Evolutionary conservation across 2,329 filamentous ascomycete genomes (phyloP).

Genomic region (Biscogniauxia mediterranea): DNA sequence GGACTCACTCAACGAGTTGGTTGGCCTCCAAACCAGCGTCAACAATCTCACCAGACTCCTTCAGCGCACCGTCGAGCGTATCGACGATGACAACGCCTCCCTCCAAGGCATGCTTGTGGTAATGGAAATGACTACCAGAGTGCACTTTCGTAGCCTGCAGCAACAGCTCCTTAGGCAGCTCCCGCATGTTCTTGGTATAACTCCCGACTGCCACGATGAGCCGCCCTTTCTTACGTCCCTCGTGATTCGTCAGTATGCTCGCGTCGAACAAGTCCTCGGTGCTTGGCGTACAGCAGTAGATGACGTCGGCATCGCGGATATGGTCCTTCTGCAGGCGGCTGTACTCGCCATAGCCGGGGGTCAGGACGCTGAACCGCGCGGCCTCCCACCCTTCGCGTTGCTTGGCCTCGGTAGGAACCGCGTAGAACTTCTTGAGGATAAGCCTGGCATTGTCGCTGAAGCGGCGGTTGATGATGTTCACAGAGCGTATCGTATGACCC

Average conservation of each 20-base stretch:
- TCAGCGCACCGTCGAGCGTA: slow-evolving; percentile 74
- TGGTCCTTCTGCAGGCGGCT: slow-evolving; percentile 66
- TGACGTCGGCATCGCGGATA: slow-evolving; percentile 70
- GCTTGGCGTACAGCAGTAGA: slow-evolving; percentile 87
- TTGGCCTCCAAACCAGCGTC: slow-evolving; percentile 69
- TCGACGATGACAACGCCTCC: slow-evolving; percentile 70
- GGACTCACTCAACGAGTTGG: slow-evolving; percentile 73
- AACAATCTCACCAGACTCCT: slow-evolving; percentile 84
- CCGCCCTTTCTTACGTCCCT: slow-evolving; percentile 67
- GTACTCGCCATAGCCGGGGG: slow-evolving; percentile 68
- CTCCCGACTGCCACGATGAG: slow-evolving; percentile 72
- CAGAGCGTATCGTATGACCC: slow-evolving; percentile 67
- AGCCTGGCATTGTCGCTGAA: slow-evolving; percentile 58
- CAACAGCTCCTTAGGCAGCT: slow-evolving; percentile 76
- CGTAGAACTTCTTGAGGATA: slow-evolving; percentile 49
- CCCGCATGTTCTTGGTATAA: slow-evolving; percentile 71
- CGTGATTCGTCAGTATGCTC: slow-evolving; percentile 67
- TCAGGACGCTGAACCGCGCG: slow-evolving; percentile 67
- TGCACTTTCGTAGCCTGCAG: slow-evolving; percentile 55
- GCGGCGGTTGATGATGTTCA: slow-evolving; percentile 79
- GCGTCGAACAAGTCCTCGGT: slow-evolving; percentile 72
- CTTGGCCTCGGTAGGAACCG: slow-evolving; percentile 43
- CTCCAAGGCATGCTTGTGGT: slow-evolving; percentile 64
- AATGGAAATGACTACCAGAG: slow-evolving; percentile 51
- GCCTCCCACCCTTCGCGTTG: slow-evolving; percentile 60